These are phyloP conservation scores for Cutaneotrichosporon dermatis DNA, from an alignment of 1,284 basidiomycete genomes.

Conservation along the genomic window DNA sequence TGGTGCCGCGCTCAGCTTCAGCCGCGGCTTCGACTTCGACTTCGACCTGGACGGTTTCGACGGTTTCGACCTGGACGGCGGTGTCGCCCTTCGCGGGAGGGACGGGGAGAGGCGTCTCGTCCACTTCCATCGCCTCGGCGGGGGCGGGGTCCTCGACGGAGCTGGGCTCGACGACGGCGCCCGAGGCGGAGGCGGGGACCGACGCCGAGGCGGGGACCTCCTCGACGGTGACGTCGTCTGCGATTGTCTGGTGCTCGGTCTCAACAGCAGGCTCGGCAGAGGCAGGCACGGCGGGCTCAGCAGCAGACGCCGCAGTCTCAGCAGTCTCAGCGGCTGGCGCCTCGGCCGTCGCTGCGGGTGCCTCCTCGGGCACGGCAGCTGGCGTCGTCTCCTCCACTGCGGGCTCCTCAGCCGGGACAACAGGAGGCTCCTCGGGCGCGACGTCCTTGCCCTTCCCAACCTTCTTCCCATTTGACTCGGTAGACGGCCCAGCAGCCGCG, in stretches of 20 bases:
- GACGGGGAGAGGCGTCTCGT: neutral
- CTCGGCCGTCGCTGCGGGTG: neutral
- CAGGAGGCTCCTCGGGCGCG: too few relatives aligned
- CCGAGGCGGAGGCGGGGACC: too few relatives aligned
- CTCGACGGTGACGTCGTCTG: neutral
- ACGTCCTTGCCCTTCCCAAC: too few relatives aligned
- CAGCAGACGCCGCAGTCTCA: too few relatives aligned
- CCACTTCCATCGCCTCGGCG: neutral
- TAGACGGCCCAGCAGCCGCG: too few relatives aligned
- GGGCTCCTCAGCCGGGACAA: neutral
- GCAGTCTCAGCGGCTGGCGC: neutral
- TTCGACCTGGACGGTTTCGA: neutral
- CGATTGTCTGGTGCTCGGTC: neutral
- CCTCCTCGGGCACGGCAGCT: neutral
- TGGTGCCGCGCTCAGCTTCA: neutral
- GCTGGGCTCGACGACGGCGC: neutral
- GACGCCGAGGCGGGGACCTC: neutral
- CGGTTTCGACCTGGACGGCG: neutral
- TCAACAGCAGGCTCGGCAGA: neutral
- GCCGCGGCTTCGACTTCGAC: neutral
- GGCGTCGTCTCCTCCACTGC: neutral
- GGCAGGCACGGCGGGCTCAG: too few relatives aligned
- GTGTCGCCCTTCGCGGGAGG: slow-evolving; percentile 3
- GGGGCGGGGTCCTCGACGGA: neutral
- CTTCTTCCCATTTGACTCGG: too few relatives aligned